A percentile compares a stretch with the other conserved stretches of the same genome.
These are phyloP conservation scores for Calocera viscosa DNA, from an alignment of 768 basidiomycete genomes.

Conservation along the genomic window DNA sequence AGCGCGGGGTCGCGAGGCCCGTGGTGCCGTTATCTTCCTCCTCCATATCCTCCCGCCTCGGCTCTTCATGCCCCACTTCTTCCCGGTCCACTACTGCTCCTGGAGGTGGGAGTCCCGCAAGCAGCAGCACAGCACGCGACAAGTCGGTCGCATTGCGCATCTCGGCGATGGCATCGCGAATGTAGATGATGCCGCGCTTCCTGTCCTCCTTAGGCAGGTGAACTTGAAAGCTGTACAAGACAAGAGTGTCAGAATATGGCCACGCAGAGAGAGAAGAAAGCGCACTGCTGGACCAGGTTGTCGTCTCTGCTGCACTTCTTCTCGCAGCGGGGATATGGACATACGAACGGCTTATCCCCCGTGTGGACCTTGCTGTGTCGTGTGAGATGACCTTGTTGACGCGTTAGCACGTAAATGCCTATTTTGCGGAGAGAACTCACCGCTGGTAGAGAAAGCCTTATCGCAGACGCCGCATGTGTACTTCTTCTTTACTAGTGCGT, in stretches of 20 bases:
- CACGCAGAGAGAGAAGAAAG: background rate
- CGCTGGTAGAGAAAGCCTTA: background rate
- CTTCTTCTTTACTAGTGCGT: background rate
- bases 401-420: background rate
- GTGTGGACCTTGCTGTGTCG: background rate
- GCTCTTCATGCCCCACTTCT: background rate
- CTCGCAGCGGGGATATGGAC: background rate
- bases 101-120: background rate
- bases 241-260: background rate
- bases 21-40: background rate
- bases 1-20: too few species aligned
- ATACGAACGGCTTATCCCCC: background rate
- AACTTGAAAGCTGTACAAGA: background rate
- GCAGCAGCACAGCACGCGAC: background rate
- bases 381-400: background rate
- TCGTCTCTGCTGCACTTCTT: conserved; percentile 4
- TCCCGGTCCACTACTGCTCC: background rate
- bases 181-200: background rate
- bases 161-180: background rate
- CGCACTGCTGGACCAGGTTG: background rate
- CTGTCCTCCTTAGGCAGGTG: background rate
- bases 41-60: background rate
- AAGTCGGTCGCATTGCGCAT: background rate
- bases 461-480: background rate
- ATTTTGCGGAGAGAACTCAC: background rate